Percentiles rank a stretch among this genome's conserved stretches.
Conservation (phyloP, 495 filamentous ascomycete genomes). For the Ascodesmis nigricans region DNA sequence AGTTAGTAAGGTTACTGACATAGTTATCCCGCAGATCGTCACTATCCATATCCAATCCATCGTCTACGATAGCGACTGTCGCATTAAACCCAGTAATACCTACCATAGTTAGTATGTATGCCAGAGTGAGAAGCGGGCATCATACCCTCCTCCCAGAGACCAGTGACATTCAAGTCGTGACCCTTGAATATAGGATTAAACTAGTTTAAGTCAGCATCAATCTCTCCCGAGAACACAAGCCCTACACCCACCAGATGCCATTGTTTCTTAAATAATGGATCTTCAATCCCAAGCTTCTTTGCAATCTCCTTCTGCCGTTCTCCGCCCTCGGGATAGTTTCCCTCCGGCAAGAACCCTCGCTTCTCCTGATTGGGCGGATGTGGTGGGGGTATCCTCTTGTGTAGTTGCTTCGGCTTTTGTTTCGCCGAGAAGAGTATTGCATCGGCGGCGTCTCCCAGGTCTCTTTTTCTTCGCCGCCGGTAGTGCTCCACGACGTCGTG, state of each 20-base stretch:
- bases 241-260: conserved; percentile 48
- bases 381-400: conserved; percentile 46
- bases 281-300: conserved; percentile 43
- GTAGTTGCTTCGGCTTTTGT: conserved; percentile 48
- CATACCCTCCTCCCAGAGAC: conserved; percentile 58
- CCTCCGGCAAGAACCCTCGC: conserved; percentile 4
- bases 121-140: background rate
- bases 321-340: conserved; percentile 1
- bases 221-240: background rate
- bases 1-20: conserved; percentile 6
- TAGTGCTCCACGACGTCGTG: conserved; percentile 40
- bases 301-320: conserved; percentile 28
- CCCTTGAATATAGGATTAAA: conserved; percentile 61
- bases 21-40: conserved; percentile 62
- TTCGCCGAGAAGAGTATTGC: conserved; percentile 62
- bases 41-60: background rate
- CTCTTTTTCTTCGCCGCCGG: conserved; percentile 31
- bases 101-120: background rate
- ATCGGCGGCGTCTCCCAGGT: conserved; percentile 34
- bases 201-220: conserved; percentile 7
- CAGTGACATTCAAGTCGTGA: conserved; percentile 87
- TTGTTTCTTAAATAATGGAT: conserved; percentile 81
- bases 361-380: background rate
- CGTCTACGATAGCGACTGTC: conserved; percentile 51
- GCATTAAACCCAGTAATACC: conserved; percentile 69